Evolutionary conservation across 148 eudicot genomes (phyloP).

Genomic region (Vaccinium darrowii): DNA sequence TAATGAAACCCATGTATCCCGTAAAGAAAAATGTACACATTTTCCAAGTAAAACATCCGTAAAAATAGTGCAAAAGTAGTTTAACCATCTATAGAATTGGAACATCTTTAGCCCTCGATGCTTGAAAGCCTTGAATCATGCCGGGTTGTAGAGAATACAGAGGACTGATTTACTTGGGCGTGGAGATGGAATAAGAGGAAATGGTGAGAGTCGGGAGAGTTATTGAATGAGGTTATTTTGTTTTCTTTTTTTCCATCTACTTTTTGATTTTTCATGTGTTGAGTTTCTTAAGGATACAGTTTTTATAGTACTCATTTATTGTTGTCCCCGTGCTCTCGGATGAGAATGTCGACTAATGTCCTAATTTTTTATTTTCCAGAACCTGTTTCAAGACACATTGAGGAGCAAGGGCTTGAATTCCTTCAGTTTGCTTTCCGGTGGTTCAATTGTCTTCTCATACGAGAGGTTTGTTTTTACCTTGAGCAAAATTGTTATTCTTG

Average conservation of each 20-base stretch:
- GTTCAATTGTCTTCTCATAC: conserved; percentile 98
- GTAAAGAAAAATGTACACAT: background rate
- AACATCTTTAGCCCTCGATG: background rate
- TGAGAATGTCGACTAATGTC: background rate
- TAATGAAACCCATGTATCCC: background rate
- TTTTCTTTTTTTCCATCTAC: background rate
- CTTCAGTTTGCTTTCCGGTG: conserved; percentile 99
- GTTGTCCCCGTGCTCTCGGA: background rate
- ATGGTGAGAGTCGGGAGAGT: background rate
- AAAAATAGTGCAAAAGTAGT: background rate
- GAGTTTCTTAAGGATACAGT: background rate
- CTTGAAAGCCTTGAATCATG: background rate
- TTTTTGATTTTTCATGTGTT: background rate
- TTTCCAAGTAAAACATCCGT: background rate
- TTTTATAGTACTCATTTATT: background rate
- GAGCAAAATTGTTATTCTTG: background rate
- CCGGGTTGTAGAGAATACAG: background rate
- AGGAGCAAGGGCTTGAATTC: conserved; percentile 93
- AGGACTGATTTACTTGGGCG: background rate
- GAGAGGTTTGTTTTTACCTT: conserved; percentile 61
- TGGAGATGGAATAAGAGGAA: background rate
- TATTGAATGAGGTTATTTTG: background rate
- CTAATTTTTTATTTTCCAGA: conserved; percentile 35
- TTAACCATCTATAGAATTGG: background rate
- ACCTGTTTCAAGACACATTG: conserved; percentile 90